phyloP scores from a whole-genome alignment of 73 alveolate species.

The Paramecium octaurelia region DNA sequence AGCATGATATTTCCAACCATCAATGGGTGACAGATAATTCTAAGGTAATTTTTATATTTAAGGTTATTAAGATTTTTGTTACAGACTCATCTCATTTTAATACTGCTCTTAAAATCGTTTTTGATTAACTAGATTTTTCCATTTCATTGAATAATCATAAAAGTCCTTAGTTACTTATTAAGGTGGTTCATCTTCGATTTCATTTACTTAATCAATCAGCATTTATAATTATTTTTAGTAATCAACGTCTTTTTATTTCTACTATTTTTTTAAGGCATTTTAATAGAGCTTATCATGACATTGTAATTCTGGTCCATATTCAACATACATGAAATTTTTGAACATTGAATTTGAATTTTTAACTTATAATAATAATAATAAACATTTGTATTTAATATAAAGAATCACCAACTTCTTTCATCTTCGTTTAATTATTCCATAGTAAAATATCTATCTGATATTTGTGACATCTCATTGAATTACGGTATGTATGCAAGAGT shows the following conservation, averaged over 20 bases:
- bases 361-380: neutral
- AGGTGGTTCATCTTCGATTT: slow-evolving; percentile 11
- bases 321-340: neutral
- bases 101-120: neutral
- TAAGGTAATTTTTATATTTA: neutral
- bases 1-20: slow-evolving; percentile 46
- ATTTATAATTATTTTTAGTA: neutral
- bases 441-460: neutral
- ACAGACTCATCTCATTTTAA: neutral
- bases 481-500: neutral
- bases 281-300: neutral
- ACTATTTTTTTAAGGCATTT: neutral
- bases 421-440: slow-evolving; percentile 36
- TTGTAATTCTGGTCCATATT: neutral
- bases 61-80: neutral
- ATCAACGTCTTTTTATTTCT: neutral
- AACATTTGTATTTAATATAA: neutral
- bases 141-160: slow-evolving; percentile 6
- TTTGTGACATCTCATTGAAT: neutral
- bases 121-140: slow-evolving; percentile 14
- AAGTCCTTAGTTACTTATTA: neutral
- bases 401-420: slow-evolving; percentile 36
- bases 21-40: neutral
- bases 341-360: neutral
- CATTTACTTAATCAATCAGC: neutral